Conservation (phyloP, 257 asterid species). For the Petunia secreta region DNA sequence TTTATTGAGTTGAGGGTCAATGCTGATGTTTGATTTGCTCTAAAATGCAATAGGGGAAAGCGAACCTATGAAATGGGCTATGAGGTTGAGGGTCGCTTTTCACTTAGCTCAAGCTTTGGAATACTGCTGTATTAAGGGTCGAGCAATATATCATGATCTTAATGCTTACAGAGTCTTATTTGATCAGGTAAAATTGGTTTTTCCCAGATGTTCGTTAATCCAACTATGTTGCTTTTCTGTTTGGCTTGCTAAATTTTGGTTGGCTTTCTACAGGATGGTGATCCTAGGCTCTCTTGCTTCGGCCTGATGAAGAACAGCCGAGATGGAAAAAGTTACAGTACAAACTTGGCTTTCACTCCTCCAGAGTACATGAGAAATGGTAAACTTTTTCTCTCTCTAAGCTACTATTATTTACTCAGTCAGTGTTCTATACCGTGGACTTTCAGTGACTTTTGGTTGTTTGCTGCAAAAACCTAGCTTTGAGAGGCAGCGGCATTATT, state of each 20-base stretch:
- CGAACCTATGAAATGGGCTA: slow-evolving; percentile 60
- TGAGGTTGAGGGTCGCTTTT: slow-evolving; percentile 55
- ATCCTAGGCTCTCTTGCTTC: slow-evolving; percentile 62
- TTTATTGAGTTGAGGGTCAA: neutral
- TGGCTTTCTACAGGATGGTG: slow-evolving; percentile 43
- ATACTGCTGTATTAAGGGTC: slow-evolving; percentile 52
- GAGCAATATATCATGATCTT: slow-evolving; percentile 55
- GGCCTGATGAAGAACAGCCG: slow-evolving; percentile 62
- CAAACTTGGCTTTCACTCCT: slow-evolving; percentile 60
- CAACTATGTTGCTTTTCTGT: neutral
- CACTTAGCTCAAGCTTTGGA: slow-evolving; percentile 60
- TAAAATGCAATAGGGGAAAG: slow-evolving; percentile 50
- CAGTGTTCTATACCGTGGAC: neutral
- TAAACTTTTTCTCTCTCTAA: slow-evolving; percentile 1
- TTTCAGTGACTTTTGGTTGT: neutral
- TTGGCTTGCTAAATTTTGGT: neutral
- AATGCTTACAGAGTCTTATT: slow-evolving; percentile 56
- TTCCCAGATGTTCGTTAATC: neutral
- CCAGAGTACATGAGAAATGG: slow-evolving; percentile 60
- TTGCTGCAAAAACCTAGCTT: slow-evolving; percentile 4
- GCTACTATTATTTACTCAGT: neutral
- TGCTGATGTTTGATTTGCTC: slow-evolving; percentile 23
- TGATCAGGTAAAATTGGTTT: slow-evolving; percentile 43
- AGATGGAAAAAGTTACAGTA: slow-evolving; percentile 60
- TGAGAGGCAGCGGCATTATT: neutral